A percentile compares a stretch with the other conserved stretches of the same genome.
Evolutionary conservation across 2,329 filamentous ascomycete species (phyloP).

Genomic region (Colletotrichum neosansevieriae): DNA sequence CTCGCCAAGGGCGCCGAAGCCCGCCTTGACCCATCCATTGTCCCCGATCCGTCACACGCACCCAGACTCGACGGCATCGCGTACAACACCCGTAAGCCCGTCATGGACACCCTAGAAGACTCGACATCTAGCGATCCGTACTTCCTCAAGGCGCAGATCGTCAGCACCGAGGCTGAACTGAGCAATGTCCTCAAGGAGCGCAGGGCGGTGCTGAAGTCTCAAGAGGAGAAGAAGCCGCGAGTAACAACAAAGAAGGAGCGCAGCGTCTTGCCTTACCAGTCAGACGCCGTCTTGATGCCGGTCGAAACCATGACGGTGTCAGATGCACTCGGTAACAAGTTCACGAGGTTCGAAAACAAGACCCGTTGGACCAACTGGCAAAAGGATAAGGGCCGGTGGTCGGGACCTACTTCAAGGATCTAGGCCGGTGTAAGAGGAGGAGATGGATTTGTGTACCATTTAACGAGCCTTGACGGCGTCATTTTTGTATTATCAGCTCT

Average conservation of each 20-base stretch:
- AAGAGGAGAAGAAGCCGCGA: constrained; percentile 43
- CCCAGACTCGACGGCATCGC: constrained; percentile 71
- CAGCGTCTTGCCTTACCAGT: constrained; percentile 52
- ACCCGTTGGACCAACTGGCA: constrained; percentile 37
- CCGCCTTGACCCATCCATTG: constrained; percentile 73
- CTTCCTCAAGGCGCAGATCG: constrained; percentile 89
- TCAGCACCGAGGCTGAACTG: constrained; percentile 78
- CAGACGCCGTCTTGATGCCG: constrained; percentile 49
- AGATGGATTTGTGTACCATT: constrained; percentile 18
- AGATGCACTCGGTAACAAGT: constrained; percentile 47
- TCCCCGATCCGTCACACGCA: constrained; percentile 62
- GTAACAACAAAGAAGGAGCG: constrained; percentile 25
- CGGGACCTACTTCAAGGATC: constrained; percentile 38
- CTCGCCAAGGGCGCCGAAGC: constrained; percentile 79
- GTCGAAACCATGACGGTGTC: constrained; percentile 52
- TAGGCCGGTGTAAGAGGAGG: constrained; percentile 17
- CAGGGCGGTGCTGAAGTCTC: constrained; percentile 51
- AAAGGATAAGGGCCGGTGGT: constrained; percentile 38
- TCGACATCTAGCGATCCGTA: constrained; percentile 59
- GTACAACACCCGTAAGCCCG: constrained; percentile 79
- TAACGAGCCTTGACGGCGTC: constrained; percentile 20
- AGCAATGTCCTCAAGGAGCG: constrained; percentile 75
- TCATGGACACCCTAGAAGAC: constrained; percentile 80
- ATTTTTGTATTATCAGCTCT: constrained; percentile 12
- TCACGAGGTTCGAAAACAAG: constrained; percentile 35